phyloP scores from a whole-genome alignment of 495 filamentous ascomycete genomes.

The Glonium stellatum region DNA sequence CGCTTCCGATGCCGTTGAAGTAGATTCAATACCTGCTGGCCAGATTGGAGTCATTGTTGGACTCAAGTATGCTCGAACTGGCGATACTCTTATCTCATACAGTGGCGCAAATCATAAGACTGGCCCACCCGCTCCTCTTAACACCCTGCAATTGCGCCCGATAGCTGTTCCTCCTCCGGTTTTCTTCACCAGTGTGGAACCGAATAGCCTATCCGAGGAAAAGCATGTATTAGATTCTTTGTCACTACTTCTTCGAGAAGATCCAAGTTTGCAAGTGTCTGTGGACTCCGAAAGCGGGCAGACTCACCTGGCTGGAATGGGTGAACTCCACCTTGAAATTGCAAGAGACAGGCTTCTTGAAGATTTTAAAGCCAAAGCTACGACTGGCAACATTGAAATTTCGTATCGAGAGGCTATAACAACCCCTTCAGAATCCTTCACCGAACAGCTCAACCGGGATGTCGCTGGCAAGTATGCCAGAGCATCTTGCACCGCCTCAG shows the following conservation, averaged over 20 bases:
- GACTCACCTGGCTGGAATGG: conserved; percentile 92
- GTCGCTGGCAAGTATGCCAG: conserved; percentile 72
- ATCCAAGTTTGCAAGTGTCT: conserved; percentile 83
- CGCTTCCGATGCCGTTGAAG: conserved; percentile 78
- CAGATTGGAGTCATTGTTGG: conserved; percentile 96
- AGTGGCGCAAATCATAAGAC: conserved; percentile 51
- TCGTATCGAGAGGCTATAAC: conserved; percentile 81
- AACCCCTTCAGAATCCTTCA: conserved; percentile 45
- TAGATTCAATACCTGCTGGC: conserved; percentile 68
- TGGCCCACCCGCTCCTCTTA: conserved; percentile 60
- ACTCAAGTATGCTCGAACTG: conserved; percentile 82
- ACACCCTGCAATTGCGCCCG: conserved; percentile 74
- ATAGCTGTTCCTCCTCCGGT: conserved; percentile 89
- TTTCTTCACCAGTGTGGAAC: conserved; percentile 90
- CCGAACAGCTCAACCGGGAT: conserved; percentile 63
- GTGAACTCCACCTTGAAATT: conserved; percentile 95
- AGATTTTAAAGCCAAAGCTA: conserved; percentile 81
- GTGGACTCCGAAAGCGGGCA: conserved; percentile 87
- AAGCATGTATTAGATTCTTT: conserved; percentile 73
- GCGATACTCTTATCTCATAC: conserved; percentile 81
- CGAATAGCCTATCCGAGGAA: conserved; percentile 67
- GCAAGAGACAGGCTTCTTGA: conserved; percentile 79
- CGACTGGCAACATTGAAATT: conserved; percentile 91
- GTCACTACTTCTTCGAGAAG: conserved; percentile 73
- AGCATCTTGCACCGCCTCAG: conserved; percentile 62